Conservation (phyloP, 1,284 basidiomycete genomes). For the Heimioporus punctisporus region DNA sequence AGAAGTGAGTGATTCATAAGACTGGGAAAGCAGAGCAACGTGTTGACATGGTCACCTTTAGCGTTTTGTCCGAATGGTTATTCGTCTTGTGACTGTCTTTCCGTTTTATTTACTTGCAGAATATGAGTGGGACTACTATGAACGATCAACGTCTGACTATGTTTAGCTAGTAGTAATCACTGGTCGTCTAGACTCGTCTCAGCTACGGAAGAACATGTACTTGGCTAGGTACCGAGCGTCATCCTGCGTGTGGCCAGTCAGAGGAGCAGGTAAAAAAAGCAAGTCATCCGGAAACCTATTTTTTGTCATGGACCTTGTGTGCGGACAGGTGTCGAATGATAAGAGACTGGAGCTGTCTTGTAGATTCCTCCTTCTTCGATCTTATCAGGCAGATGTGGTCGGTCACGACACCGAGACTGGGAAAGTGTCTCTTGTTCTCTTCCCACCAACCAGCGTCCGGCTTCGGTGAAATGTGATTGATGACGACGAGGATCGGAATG, state of each 20-base stretch:
- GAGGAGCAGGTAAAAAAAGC: neutral
- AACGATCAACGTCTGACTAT: too few relatives aligned
- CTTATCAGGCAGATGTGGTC: conserved; percentile 23
- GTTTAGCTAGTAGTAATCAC: too few relatives aligned
- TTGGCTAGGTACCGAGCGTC: too few relatives aligned
- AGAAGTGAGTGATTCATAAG: conserved; percentile 15
- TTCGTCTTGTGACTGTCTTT: conserved; percentile 7
- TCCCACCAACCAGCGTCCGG: conserved; percentile 24
- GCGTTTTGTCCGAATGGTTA: neutral
- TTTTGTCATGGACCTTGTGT: neutral
- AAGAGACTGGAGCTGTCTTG: conserved; percentile 16
- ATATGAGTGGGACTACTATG: too few relatives aligned
- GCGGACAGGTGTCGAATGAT: conserved; percentile 18
- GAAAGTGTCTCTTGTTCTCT: conserved; percentile 23
- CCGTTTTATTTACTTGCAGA: neutral
- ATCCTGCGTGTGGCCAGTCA: neutral
- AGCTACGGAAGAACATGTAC: too few relatives aligned
- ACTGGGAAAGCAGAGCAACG: too few relatives aligned
- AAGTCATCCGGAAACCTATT: neutral
- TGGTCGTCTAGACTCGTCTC: too few relatives aligned
- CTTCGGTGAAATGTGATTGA: conserved; percentile 20
- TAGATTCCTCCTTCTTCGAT: conserved; percentile 21
- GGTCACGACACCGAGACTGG: conserved; percentile 10
- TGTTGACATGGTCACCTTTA: too few relatives aligned
- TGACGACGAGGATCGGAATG: conserved; percentile 22